A percentile compares a stretch with the other conserved stretches of the same genome.
phyloP scores from a whole-genome alignment of 2,329 filamentous ascomycete genomes.

The Fusarium hostae region DNA sequence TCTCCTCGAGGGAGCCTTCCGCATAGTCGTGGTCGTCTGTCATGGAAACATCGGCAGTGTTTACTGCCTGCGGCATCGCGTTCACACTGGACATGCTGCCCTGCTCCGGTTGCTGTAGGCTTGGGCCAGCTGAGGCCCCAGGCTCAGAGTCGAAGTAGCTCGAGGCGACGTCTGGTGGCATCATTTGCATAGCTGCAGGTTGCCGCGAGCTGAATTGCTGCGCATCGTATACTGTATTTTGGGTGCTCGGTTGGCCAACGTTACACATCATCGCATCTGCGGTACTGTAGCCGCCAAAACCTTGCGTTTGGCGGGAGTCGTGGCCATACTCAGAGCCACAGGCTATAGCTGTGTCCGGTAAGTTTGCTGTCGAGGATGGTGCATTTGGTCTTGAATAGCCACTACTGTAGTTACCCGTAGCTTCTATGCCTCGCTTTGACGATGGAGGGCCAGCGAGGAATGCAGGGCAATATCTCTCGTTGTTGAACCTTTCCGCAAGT shows the following conservation, averaged over 20 bases:
- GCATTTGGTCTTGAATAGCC: slow-evolving; percentile 69
- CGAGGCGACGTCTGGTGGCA: slow-evolving; percentile 62
- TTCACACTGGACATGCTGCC: slow-evolving; percentile 60
- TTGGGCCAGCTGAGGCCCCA: slow-evolving; percentile 64
- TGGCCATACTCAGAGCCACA: slow-evolving; percentile 75
- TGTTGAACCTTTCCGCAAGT: slow-evolving; percentile 46
- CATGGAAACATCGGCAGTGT: slow-evolving; percentile 59
- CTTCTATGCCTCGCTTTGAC: slow-evolving; percentile 63
- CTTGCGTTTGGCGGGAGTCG: slow-evolving; percentile 67
- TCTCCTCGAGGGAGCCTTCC: slow-evolving; percentile 70
- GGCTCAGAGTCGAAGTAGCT: slow-evolving; percentile 72
- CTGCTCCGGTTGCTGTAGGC: slow-evolving; percentile 61
- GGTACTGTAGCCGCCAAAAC: slow-evolving; percentile 68
- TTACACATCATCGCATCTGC: slow-evolving; percentile 79
- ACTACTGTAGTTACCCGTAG: slow-evolving; percentile 65
- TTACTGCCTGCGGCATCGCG: slow-evolving; percentile 55
- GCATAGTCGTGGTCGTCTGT: slow-evolving; percentile 67
- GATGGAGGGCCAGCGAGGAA: slow-evolving; percentile 62
- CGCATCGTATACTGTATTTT: slow-evolving; percentile 78
- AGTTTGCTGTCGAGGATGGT: slow-evolving; percentile 64
- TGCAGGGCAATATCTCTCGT: slow-evolving; percentile 60
- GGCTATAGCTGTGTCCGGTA: slow-evolving; percentile 64
- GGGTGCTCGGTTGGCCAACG: slow-evolving; percentile 71
- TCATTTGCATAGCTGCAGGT: slow-evolving; percentile 80
- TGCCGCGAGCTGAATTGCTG: slow-evolving; percentile 81